Percentiles rank a stretch among this genome's conserved stretches.
phyloP scores from a whole-genome alignment of 352 stramenopile genomes.

The Pythium plurisporium region DNA sequence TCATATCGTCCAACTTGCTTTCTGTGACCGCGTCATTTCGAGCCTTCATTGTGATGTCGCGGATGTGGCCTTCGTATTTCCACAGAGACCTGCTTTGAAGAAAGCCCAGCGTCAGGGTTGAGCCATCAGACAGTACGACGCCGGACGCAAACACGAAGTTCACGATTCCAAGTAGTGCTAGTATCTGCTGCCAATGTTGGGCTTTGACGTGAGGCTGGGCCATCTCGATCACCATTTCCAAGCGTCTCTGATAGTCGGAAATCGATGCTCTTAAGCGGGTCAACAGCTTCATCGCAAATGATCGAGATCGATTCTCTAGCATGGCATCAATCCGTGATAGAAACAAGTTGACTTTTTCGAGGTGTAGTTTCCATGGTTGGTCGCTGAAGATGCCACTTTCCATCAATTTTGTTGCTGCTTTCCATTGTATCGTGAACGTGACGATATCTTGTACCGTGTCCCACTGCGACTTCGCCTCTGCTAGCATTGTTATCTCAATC shows the following conservation, averaged over 20 bases:
- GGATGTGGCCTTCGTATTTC: conserved; percentile 52
- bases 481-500: conserved; percentile 45
- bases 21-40: conserved; percentile 54
- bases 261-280: conserved; percentile 31
- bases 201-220: conserved; percentile 45
- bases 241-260: conserved; percentile 36
- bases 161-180: conserved; percentile 39
- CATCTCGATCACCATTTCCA: conserved; percentile 50
- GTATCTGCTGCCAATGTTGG: conserved; percentile 59
- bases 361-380: conserved; percentile 47
- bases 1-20: conserved; percentile 56
- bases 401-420: conserved; percentile 37
- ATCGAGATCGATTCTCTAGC: conserved; percentile 19
- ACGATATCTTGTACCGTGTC: conserved; percentile 58
- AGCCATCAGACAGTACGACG: conserved; percentile 45
- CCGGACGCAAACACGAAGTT: conserved; percentile 49
- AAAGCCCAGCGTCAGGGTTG: conserved; percentile 47
- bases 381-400: conserved; percentile 65
- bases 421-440: conserved; percentile 44
- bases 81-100: conserved; percentile 43
- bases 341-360: conserved; percentile 34
- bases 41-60: conserved; percentile 49
- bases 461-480: conserved; percentile 40
- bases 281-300: conserved; percentile 41
- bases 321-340: conserved; percentile 31